Percentiles rank a stretch among this genome's conserved stretches.
These are phyloP conservation scores for Pythium rishiriense DNA, from an alignment of 352 stramenopile species.

Conservation along the genomic window DNA sequence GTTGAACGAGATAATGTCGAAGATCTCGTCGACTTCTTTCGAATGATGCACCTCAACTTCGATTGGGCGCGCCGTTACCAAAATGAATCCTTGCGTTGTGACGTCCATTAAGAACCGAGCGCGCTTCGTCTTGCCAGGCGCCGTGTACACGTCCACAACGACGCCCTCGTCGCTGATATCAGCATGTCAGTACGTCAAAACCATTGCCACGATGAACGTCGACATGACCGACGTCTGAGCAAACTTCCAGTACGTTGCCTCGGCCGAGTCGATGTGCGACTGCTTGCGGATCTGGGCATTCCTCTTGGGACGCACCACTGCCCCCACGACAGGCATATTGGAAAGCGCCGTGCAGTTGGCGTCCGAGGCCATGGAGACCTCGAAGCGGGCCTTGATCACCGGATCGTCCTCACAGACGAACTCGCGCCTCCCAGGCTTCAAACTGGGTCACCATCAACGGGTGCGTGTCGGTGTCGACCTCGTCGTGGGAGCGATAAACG, in stretches of 20 bases:
- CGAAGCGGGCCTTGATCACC: constrained; percentile 93
- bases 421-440: constrained; percentile 83
- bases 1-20: constrained; percentile 96
- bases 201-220: constrained; percentile 96
- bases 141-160: constrained; percentile 94
- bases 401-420: constrained; percentile 99
- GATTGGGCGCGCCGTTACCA: too few species aligned
- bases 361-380: constrained; percentile 92
- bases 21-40: constrained; percentile 97
- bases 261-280: constrained; percentile 34
- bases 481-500: constrained; percentile 95
- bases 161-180: constrained; percentile 89
- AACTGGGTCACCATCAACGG: constrained; percentile 92
- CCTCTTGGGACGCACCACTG: constrained; percentile 48
- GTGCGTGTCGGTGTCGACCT: constrained; percentile 87
- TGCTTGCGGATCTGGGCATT: constrained; percentile 51
- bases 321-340: constrained; percentile 95
- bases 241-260: constrained; percentile 81
- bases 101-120: constrained; percentile 90
- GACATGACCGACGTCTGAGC: constrained; percentile 94
- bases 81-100: too few species aligned
- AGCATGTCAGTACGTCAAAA: constrained; percentile 94
- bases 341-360: constrained; percentile 89
- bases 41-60: too few species aligned
- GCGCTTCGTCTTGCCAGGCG: constrained; percentile 87